Evolutionary conservation across 148 eudicot genomes (phyloP), one percentile per base, ranked within the genome.

Genomic region (Nyssa sinensis): DNA sequence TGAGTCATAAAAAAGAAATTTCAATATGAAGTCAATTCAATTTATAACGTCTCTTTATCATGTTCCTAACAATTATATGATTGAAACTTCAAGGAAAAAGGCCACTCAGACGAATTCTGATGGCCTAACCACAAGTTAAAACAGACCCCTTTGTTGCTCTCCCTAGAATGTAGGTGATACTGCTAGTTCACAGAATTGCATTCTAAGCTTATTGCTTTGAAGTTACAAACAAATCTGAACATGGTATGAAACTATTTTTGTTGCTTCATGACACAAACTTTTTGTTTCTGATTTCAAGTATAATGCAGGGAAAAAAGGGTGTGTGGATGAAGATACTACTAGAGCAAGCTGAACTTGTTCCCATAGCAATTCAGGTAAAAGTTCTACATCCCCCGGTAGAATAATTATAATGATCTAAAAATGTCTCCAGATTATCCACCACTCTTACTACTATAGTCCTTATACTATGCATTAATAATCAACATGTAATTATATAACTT

Each of bases 271-370:
- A n/a, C n/a, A 17, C 57, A 32, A 5, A 35, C 10, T 4, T 30
- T 5, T 44, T 30, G 27, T 32, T 44, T 34, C 17, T 17, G 47
- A 0, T 2, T 71, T 28, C 31, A 10, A 32, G 34, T 67, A 7
- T 24, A 39, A 55, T 77, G 78, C 78, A 82, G 85, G 85, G 79
- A 24, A 82, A 82, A 58, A 82, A 53, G 65, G 79, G 81, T 29
- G 59, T 78, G 59, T 82, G 81, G 85, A 70, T 78, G 64, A 82
- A 78, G 80, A 47, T 78, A 24, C 69, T 57, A 21, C 76, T 70
- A 59, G 69, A 65, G 59, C 84, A 81, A 74, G 66, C 78, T 73
- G 81, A 78, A 30, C 84, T 81, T 69, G 81, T 78, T 64, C 84
- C 78, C 23, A 59, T 81, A 24, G 81, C 78, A 37, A 74, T 81